These are phyloP conservation scores for Sugiyamaella smithiae DNA, from an alignment of 805 yeast species.

Conservation along the genomic window DNA sequence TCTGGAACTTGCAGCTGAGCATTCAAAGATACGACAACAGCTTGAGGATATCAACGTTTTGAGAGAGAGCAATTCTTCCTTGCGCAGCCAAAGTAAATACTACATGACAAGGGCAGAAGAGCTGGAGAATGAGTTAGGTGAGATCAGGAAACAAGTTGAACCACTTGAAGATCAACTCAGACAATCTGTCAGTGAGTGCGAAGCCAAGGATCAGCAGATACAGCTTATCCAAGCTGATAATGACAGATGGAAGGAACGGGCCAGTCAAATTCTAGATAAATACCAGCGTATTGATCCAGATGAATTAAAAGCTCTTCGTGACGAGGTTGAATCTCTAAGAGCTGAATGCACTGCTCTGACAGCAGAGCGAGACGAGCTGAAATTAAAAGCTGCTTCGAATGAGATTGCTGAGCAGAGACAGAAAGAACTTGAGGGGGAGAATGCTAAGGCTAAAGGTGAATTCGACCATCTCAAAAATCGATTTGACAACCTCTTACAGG, in stretches of 20 bases:
- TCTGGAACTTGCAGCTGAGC: constrained; percentile 35
- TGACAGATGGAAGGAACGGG: constrained; percentile 55
- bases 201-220: constrained; percentile 50
- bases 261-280: constrained; percentile 46
- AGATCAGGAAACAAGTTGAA: constrained; percentile 36
- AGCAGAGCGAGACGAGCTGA: constrained; percentile 12
- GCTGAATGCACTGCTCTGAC: constrained; percentile 4
- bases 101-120: constrained; percentile 34
- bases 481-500: constrained; percentile 24
- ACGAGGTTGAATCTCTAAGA: constrained; percentile 29
- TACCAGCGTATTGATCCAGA: constrained; percentile 49
- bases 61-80: constrained; percentile 64
- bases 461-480: constrained; percentile 7
- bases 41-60: constrained; percentile 60
- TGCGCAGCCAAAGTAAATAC: constrained; percentile 50
- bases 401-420: constrained; percentile 13
- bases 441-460: constrained; percentile 14
- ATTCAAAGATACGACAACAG: constrained; percentile 48
- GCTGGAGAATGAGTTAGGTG: constrained; percentile 42
- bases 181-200: constrained; percentile 41
- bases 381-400: not conserved
- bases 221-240: constrained; percentile 50
- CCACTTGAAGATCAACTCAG: constrained; percentile 44
- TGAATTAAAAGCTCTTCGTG: constrained; percentile 40
- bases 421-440: constrained; percentile 18